Percentiles rank a stretch among this genome's conserved stretches.
phyloP scores from a whole-genome alignment of 345 rosid species.

The Eutrema japonicum region DNA sequence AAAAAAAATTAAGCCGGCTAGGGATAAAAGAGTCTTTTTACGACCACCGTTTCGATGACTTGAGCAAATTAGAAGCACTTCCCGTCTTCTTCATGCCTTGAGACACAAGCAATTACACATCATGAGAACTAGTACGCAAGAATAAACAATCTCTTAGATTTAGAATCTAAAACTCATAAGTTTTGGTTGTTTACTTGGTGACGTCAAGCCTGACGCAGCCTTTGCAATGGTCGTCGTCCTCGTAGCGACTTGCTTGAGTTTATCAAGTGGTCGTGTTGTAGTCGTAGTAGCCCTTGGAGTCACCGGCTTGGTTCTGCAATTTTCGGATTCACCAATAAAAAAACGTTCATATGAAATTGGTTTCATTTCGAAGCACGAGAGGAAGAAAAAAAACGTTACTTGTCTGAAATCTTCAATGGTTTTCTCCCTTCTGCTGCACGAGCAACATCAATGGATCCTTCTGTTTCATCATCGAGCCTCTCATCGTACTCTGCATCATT shows the following conservation, averaged over 20 bases:
- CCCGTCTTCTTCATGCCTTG: conserved; percentile 45
- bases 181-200: conserved; percentile 36
- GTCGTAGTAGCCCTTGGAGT: conserved; percentile 36
- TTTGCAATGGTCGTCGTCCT: conserved; percentile 30
- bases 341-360: not conserved
- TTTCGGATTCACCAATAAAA: not conserved
- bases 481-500: conserved; percentile 32
- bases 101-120: conserved; percentile 9
- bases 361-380: conserved; percentile 13
- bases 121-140: not conserved
- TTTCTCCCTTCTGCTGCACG: conserved; percentile 39
- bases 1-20: not conserved
- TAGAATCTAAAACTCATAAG: not conserved
- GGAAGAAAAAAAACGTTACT: conserved; percentile 7
- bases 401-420: conserved; percentile 33
- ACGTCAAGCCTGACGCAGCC: conserved; percentile 32
- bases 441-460: conserved; percentile 25
- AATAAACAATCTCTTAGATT: conserved; percentile 7
- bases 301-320: conserved; percentile 37
- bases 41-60: conserved; percentile 42
- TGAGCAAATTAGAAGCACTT: conserved; percentile 41
- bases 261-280: conserved; percentile 43
- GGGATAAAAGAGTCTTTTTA: not conserved
- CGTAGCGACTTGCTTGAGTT: conserved; percentile 39
- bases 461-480: conserved; percentile 30